Conservation (phyloP, 2,329 filamentous ascomycete species). For the Paracoccidioides lutzii region DNA sequence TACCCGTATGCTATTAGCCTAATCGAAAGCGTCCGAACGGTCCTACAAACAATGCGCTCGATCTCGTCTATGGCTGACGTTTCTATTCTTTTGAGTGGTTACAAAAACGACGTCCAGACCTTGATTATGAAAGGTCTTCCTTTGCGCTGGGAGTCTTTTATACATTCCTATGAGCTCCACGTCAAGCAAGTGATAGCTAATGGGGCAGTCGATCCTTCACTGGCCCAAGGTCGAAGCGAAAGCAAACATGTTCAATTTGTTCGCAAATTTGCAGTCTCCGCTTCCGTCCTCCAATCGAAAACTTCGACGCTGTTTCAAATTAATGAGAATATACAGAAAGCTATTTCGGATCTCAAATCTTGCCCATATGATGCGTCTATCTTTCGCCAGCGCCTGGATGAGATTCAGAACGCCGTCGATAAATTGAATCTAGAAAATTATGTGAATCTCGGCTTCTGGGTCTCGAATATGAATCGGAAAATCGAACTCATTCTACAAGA, state of each 20-base stretch:
- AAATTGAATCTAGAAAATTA: conserved; percentile 95
- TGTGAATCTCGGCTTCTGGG: conserved; percentile 84
- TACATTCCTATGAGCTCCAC: conserved; percentile 89
- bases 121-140: conserved; percentile 79
- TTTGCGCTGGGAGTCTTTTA: conserved; percentile 92
- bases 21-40: conserved; percentile 96
- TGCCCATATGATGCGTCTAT: conserved; percentile 71
- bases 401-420: conserved; percentile 84
- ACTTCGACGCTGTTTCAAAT: conserved; percentile 66
- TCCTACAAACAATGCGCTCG: conserved; percentile 73
- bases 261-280: conserved; percentile 76
- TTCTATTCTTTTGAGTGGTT: conserved; percentile 74
- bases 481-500: conserved; percentile 68
- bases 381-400: conserved; percentile 69
- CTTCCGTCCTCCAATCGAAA: conserved; percentile 80
- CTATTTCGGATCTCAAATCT: conserved; percentile 66
- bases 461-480: conserved; percentile 69
- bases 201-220: conserved; percentile 45
- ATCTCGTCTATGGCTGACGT: conserved; percentile 81
- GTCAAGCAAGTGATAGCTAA: conserved; percentile 52
- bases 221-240: conserved; percentile 50
- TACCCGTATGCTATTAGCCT: conserved; percentile 96
- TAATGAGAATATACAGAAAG: conserved; percentile 68
- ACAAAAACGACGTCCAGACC: conserved; percentile 77
- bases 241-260: conserved; percentile 96